Percentiles rank a stretch among this genome's conserved stretches.
Conservation (phyloP, 805 yeast species). For the Pichia thaimueangensis region DNA sequence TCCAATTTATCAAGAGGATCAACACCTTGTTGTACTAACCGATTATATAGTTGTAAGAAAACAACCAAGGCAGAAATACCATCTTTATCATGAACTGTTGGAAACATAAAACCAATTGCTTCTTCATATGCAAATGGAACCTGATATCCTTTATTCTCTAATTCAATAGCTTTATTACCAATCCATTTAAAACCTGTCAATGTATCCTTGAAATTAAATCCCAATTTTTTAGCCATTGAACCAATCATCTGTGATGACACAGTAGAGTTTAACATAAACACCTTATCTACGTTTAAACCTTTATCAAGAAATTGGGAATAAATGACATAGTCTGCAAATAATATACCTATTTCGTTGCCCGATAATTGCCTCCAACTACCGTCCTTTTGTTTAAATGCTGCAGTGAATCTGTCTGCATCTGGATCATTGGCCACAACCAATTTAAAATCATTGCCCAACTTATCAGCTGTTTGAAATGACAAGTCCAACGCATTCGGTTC, state of each 20-base stretch:
- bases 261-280: constrained; percentile 75
- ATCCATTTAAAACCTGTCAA: constrained; percentile 97
- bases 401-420: constrained; percentile 91
- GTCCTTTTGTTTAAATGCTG: constrained; percentile 48
- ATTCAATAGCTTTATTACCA: constrained; percentile 77
- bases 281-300: constrained; percentile 25
- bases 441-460: constrained; percentile 24
- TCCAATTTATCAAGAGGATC: constrained; percentile 47
- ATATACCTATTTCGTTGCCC: constrained; percentile 85
- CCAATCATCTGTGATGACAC: constrained; percentile 82
- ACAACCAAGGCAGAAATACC: constrained; percentile 78
- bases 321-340: constrained; percentile 66
- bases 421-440: constrained; percentile 90
- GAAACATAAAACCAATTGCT: constrained; percentile 92
- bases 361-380: constrained; percentile 70
- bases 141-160: constrained; percentile 52
- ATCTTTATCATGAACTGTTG: constrained; percentile 82
- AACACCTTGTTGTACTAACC: constrained; percentile 37
- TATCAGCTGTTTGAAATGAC: constrained; percentile 60
- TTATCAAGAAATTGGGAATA: constrained; percentile 18
- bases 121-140: constrained; percentile 95
- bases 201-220: constrained; percentile 69
- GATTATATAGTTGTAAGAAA: constrained; percentile 62
- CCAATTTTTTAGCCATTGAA: constrained; percentile 56
- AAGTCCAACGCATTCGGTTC: constrained; percentile 83